Evolutionary conservation across 495 filamentous ascomycete species (phyloP).

Genomic region (Neurospora hispaniola): DNA sequence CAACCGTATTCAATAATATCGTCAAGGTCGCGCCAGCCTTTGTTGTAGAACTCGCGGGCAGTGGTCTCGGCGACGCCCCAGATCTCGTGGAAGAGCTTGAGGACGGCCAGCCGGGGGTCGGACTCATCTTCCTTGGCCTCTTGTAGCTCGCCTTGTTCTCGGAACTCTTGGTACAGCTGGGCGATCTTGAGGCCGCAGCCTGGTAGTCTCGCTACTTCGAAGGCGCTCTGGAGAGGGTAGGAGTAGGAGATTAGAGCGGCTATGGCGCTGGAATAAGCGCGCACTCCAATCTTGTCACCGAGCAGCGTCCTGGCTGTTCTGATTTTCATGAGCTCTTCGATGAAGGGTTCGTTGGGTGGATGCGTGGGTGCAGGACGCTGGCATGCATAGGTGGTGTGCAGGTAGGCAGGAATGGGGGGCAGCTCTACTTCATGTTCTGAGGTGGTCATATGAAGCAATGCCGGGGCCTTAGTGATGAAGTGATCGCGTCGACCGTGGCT

Average conservation of each 20-base stretch:
- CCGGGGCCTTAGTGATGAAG: conserved; percentile 8
- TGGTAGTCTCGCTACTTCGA: conserved; percentile 62
- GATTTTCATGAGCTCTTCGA: conserved; percentile 65
- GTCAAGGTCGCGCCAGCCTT: conserved; percentile 60
- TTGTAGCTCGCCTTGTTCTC: conserved; percentile 42
- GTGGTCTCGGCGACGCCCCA: conserved; percentile 85
- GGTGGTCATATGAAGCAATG: conserved; percentile 49
- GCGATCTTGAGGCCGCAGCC: conserved; percentile 78
- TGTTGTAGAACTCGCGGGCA: conserved; percentile 75
- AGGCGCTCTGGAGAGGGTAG: conserved; percentile 23
- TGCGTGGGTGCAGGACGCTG: conserved; percentile 62
- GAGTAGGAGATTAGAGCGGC: conserved; percentile 79
- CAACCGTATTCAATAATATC: conserved; percentile 82
- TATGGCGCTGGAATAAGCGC: conserved; percentile 84
- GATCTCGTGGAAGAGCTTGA: conserved; percentile 67
- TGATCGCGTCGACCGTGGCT: conserved; percentile 2
- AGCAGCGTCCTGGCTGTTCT: conserved; percentile 56
- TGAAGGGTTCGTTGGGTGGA: conserved; percentile 67
- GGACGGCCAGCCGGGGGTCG: conserved; percentile 49
- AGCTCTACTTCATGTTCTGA: conserved; percentile 55
- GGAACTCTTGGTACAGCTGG: conserved; percentile 67
- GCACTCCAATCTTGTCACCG: conserved; percentile 65
- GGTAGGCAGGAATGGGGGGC: conserved; percentile 59
- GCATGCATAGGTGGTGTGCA: conserved; percentile 68
- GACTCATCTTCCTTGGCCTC: conserved; percentile 54